Percentiles rank a stretch among this genome's conserved stretches.
Evolutionary conservation across 2,329 filamentous ascomycete species (phyloP).

Genomic region (Paramyrothecium sp.): DNA sequence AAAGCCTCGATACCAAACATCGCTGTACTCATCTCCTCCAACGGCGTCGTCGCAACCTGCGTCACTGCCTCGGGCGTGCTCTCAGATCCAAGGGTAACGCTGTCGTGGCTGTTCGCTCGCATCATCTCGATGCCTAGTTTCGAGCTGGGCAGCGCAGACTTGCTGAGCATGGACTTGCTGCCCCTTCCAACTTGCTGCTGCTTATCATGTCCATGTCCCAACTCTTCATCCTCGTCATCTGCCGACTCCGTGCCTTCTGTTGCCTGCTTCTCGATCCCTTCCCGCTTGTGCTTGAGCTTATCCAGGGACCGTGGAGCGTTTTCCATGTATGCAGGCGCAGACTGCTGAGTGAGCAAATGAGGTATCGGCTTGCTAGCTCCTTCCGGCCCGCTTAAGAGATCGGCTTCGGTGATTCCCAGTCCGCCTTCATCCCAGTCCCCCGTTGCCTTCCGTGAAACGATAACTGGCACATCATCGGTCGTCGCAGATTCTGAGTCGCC

Average conservation of each 20-base stretch:
- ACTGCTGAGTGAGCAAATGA: constrained; percentile 58
- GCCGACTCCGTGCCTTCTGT: constrained; percentile 80
- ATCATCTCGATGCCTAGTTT: constrained; percentile 98
- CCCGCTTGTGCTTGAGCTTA: constrained; percentile 70
- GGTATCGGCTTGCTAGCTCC: constrained; percentile 43
- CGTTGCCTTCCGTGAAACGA: constrained; percentile 69
- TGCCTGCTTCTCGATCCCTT: constrained; percentile 70
- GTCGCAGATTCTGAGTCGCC: constrained; percentile 80
- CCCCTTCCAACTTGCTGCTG: constrained; percentile 51
- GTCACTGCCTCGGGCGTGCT: constrained; percentile 51
- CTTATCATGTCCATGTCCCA: constrained; percentile 53
- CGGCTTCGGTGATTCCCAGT: constrained; percentile 73
- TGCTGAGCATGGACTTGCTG: constrained; percentile 37
- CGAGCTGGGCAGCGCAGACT: constrained; percentile 67
- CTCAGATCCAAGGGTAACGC: constrained; percentile 56
- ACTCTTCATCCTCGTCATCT: constrained; percentile 92
- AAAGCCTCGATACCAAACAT: constrained; percentile 17
- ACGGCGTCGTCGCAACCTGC: constrained; percentile 48
- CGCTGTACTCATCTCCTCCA: constrained; percentile 35
- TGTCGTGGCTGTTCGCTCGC: constrained; percentile 92
- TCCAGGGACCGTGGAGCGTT: constrained; percentile 64
- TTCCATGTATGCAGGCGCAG: constrained; percentile 63
- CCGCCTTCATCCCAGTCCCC: constrained; percentile 80
- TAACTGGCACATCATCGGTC: constrained; percentile 74
- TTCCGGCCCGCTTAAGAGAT: constrained; percentile 31